Evolutionary conservation across 2,329 filamentous ascomycete genomes (phyloP).

Genomic region (Cladophialophora chaetospira): DNA sequence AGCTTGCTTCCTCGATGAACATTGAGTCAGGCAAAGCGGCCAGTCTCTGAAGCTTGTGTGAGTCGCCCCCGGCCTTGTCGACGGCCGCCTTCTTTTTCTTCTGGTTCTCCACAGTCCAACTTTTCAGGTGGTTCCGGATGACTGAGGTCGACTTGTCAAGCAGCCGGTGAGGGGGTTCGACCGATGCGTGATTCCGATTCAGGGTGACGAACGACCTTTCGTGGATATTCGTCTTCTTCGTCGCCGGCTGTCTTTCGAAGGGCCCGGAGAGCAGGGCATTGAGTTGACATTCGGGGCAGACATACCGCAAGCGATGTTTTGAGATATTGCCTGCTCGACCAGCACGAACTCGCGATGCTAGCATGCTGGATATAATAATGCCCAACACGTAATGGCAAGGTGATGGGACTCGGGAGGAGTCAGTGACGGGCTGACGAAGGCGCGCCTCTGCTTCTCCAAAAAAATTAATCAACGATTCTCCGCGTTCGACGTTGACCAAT

Average conservation of each 20-base stretch:
- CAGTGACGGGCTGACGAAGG: neutral
- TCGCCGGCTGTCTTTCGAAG: too few relatives aligned
- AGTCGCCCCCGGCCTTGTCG: slow-evolving; percentile 6
- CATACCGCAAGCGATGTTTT: slow-evolving; percentile 8
- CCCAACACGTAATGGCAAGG: neutral
- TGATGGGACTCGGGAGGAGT: neutral
- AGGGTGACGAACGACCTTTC: neutral
- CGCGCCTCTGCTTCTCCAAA: slow-evolving; percentile 10
- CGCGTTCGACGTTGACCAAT: slow-evolving; percentile 8
- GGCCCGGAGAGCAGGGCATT: slow-evolving; percentile 2
- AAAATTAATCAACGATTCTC: slow-evolving; percentile 6
- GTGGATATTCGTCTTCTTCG: neutral
- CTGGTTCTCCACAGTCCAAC: slow-evolving; percentile 24
- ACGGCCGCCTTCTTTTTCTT: slow-evolving; percentile 17
- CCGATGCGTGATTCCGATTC: neutral
- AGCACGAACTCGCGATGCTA: slow-evolving; percentile 4
- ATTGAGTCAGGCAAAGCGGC: slow-evolving; percentile 29
- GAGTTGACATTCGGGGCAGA: slow-evolving; percentile 19
- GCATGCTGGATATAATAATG: slow-evolving; percentile 1
- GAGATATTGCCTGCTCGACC: neutral
- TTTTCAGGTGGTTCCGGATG: slow-evolving; percentile 25
- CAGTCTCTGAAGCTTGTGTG: slow-evolving; percentile 8
- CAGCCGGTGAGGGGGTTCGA: neutral
- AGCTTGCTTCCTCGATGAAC: slow-evolving; percentile 25
- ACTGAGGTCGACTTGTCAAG: slow-evolving; percentile 2